These are phyloP conservation scores for Kodamaea nitidulidarum DNA, from an alignment of 805 yeast species.

Conservation along the genomic window DNA sequence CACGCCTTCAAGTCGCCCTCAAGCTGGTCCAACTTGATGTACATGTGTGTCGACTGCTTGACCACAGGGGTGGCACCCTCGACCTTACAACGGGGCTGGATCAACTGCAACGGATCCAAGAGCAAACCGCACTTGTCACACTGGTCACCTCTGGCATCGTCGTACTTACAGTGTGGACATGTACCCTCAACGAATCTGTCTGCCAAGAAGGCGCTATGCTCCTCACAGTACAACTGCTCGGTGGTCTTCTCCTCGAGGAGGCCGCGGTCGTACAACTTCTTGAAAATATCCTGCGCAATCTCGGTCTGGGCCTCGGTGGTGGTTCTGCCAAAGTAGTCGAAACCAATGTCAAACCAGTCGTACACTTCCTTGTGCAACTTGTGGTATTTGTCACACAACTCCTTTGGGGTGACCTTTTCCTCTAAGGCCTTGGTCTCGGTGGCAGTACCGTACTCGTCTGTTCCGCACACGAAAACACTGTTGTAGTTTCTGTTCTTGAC, in stretches of 20 bases:
- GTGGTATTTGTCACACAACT: slow-evolving; percentile 88
- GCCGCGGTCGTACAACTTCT: slow-evolving; percentile 69
- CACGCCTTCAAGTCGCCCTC: slow-evolving; percentile 73
- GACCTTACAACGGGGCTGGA: slow-evolving; percentile 92
- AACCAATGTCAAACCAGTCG: slow-evolving; percentile 94
- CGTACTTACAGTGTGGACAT: slow-evolving; percentile 92
- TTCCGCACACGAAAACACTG: slow-evolving; percentile 86
- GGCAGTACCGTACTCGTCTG: slow-evolving; percentile 99
- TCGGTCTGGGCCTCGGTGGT: slow-evolving; percentile 88
- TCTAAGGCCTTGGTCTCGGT: slow-evolving; percentile 97
- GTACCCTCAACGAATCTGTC: slow-evolving; percentile 97
- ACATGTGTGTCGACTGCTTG: slow-evolving; percentile 79
- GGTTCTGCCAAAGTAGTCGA: slow-evolving; percentile 95
- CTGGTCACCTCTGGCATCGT: slow-evolving; percentile 98
- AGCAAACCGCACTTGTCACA: slow-evolving; percentile 94
- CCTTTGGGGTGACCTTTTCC: slow-evolving; percentile 83
- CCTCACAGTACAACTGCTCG: slow-evolving; percentile 88
- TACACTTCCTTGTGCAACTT: slow-evolving; percentile 83
- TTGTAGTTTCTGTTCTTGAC: slow-evolving; percentile 86
- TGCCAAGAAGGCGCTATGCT: slow-evolving; percentile 87
- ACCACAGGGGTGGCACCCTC: slow-evolving; percentile 81
- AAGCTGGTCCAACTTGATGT: slow-evolving; percentile 76
- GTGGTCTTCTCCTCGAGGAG: slow-evolving; percentile 81
- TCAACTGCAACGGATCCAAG: slow-evolving; percentile 87
- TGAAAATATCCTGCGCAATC: slow-evolving; percentile 91